Percentiles rank a stretch among this genome's conserved stretches.
Conservation (phyloP, 495 filamentous ascomycete species). For the Aspergillus nidulans region DNA sequence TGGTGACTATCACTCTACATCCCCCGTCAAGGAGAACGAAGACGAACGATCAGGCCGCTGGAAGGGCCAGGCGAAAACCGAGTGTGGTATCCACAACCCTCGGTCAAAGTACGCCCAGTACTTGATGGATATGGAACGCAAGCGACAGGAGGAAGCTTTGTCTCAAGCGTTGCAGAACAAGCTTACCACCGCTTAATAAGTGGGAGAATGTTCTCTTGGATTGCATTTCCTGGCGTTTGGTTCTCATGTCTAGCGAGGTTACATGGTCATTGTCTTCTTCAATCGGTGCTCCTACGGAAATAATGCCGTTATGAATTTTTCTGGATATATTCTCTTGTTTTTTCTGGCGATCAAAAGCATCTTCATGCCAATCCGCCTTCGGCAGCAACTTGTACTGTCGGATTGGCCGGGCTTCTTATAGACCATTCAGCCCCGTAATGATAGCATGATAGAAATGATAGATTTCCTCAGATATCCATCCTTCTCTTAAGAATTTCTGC, state of each 20-base stretch:
- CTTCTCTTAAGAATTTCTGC: not conserved
- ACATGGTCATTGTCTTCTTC: slow-evolving; percentile 15
- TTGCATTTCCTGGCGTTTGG: slow-evolving; percentile 23
- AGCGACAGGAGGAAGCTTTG: slow-evolving; percentile 62
- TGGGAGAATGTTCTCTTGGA: not conserved
- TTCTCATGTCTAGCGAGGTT: slow-evolving; percentile 18
- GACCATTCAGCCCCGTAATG: slow-evolving; percentile 13
- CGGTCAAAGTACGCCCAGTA: slow-evolving; percentile 86
- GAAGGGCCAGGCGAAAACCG: slow-evolving; percentile 92
- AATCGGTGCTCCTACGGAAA: slow-evolving; percentile 7
- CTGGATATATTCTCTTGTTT: slow-evolving; percentile 1
- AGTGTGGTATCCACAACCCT: slow-evolving; percentile 98
- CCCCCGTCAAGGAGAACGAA: slow-evolving; percentile 82
- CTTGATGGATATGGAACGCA: slow-evolving; percentile 66
- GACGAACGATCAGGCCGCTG: slow-evolving; percentile 96
- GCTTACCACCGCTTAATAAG: slow-evolving; percentile 30
- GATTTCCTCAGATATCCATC: not conserved
- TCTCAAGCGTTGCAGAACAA: slow-evolving; percentile 40
- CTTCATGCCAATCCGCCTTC: slow-evolving; percentile 7
- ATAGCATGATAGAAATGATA: slow-evolving; percentile 17
- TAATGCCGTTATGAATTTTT: slow-evolving; percentile 17
- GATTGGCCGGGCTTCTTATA: slow-evolving; percentile 5
- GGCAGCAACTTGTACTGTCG: slow-evolving; percentile 20
- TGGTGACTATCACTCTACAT: slow-evolving; percentile 96
- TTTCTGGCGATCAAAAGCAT: slow-evolving; percentile 8